A percentile compares a stretch with the other conserved stretches of the same genome.
Conservation (phyloP, 78 protist genomes). For the Creolimax fragrantissima region DNA sequence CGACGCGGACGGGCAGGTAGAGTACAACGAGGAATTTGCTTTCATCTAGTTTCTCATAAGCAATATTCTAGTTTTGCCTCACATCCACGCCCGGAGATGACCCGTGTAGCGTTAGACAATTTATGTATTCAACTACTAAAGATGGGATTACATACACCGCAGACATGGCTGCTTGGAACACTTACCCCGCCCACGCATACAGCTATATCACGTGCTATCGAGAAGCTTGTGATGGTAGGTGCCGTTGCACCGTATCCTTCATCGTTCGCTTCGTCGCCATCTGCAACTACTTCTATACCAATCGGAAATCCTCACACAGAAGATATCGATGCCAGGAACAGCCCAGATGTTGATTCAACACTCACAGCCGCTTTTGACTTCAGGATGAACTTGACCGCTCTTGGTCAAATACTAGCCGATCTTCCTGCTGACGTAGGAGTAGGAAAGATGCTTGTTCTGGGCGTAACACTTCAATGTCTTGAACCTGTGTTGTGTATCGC, state of each 20-base stretch:
- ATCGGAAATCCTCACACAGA: too few species aligned
- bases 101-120: conserved; percentile 50
- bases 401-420: neutral
- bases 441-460: conserved; percentile 48
- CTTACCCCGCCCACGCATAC: neutral
- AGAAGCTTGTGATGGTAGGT: neutral
- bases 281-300: too few species aligned
- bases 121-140: conserved; percentile 28
- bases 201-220: neutral
- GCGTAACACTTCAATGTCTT: neutral
- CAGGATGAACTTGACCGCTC: neutral
- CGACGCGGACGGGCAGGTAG: conserved; percentile 75
- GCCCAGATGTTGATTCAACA: too few species aligned
- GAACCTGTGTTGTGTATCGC: conserved; percentile 49
- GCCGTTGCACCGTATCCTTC: neutral
- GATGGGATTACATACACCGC: neutral
- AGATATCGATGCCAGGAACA: too few species aligned
- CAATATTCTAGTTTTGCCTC: neutral
- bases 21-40: conserved; percentile 46
- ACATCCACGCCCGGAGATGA: conserved; percentile 39
- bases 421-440: neutral
- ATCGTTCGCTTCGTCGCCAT: too few species aligned
- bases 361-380: too few species aligned
- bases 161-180: neutral
- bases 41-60: conserved; percentile 11